Conservation (phyloP, 208 protist species). For the Crithidia acanthocephali region DNA sequence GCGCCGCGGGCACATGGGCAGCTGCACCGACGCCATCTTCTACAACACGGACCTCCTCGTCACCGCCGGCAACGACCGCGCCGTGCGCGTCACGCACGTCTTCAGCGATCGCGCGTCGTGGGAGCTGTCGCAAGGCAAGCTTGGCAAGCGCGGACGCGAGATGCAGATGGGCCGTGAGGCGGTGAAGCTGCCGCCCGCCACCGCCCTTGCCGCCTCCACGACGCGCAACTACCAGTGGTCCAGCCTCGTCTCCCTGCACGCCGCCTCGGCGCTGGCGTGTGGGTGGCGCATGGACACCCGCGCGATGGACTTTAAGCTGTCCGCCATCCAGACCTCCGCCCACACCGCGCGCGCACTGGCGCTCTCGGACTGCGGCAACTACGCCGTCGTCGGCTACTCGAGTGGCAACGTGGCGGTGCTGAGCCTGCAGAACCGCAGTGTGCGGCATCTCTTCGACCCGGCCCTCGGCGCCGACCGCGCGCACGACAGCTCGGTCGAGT, state of each 20-base stretch:
- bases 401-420: constrained; percentile 79
- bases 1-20: constrained; percentile 86
- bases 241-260: constrained; percentile 81
- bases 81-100: constrained; percentile 88
- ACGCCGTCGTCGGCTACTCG: constrained; percentile 85
- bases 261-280: constrained; percentile 66
- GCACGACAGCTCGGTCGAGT: constrained; percentile 77
- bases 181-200: constrained; percentile 79
- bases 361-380: constrained; percentile 90
- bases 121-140: constrained; percentile 90
- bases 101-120: constrained; percentile 90
- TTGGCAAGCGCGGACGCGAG: constrained; percentile 76
- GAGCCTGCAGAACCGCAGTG: constrained; percentile 80
- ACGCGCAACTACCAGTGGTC: constrained; percentile 90
- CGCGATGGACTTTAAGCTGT: constrained; percentile 78
- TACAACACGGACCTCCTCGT: constrained; percentile 88
- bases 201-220: constrained; percentile 58
- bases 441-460: constrained; percentile 77
- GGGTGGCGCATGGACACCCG: constrained; percentile 89
- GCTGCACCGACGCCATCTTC: constrained; percentile 80
- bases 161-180: constrained; percentile 57
- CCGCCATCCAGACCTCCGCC: constrained; percentile 59
- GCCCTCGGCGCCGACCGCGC: constrained; percentile 40
- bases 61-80: constrained; percentile 76
- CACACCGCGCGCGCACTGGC: constrained; percentile 81